Conservation (phyloP, 306 rosid genomes). For the Lablab purpureus region DNA sequence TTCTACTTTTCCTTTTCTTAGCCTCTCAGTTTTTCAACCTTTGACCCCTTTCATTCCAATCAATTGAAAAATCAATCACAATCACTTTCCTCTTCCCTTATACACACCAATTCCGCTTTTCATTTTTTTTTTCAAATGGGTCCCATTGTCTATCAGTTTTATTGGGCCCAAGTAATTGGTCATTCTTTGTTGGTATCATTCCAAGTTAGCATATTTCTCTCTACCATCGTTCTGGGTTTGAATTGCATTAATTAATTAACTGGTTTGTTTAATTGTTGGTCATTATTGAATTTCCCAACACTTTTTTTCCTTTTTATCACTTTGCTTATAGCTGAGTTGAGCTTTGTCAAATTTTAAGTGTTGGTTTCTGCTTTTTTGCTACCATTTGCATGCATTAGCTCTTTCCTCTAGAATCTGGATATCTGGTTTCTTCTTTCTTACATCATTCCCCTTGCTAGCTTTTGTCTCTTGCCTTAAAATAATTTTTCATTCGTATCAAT, state of each 20-base stretch:
- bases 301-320: constrained; percentile 24
- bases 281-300: background rate
- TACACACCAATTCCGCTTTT: background rate
- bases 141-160: constrained; percentile 16
- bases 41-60: constrained; percentile 23
- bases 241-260: constrained; percentile 34
- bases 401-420: constrained; percentile 18
- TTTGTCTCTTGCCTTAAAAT: constrained; percentile 44
- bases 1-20: constrained; percentile 45
- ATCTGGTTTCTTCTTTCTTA: constrained; percentile 39
- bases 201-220: constrained; percentile 37
- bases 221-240: constrained; percentile 1
- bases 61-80: background rate
- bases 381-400: constrained; percentile 33
- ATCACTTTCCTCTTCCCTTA: constrained; percentile 36
- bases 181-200: constrained; percentile 38
- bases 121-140: background rate
- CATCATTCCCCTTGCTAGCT: constrained; percentile 46
- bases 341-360: constrained; percentile 42
- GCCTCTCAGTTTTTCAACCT: constrained; percentile 32
- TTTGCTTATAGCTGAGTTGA: constrained; percentile 33
- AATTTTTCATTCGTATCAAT: constrained; percentile 25
- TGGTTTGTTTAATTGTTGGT: constrained; percentile 30
- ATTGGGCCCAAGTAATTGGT: constrained; percentile 1
- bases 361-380: constrained; percentile 15